These are phyloP conservation scores for Tolypocladium tropicale DNA, from an alignment of 2,329 filamentous ascomycete species.

Conservation along the genomic window DNA sequence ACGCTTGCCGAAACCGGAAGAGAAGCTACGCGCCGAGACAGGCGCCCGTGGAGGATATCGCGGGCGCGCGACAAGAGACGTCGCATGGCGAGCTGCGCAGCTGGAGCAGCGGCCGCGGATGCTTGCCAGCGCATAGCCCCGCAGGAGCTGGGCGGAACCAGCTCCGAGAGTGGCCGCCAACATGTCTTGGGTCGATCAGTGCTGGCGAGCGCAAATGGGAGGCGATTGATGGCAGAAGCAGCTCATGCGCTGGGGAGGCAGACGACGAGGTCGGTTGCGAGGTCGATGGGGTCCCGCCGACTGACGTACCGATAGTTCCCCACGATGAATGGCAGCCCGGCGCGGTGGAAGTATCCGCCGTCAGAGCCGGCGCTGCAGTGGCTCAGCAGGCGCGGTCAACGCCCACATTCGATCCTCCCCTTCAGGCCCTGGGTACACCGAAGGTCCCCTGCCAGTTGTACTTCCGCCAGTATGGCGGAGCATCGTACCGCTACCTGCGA, in stretches of 20 bases:
- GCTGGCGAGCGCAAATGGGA: neutral
- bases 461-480: neutral
- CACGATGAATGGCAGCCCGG: neutral
- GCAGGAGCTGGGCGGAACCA: conserved; percentile 21
- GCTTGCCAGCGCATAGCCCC: conserved; percentile 19
- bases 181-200: conserved; percentile 6
- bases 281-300: neutral
- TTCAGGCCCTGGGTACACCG: too few relatives aligned
- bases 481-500: too few relatives aligned
- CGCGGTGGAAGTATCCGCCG: conserved; percentile 1
- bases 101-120: conserved; percentile 17
- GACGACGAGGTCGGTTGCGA: neutral
- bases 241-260: neutral
- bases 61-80: conserved; percentile 5
- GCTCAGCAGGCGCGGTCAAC: neutral
- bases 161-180: conserved; percentile 23
- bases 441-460: too few relatives aligned
- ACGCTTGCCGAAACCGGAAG: conserved; percentile 29
- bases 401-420: too few relatives aligned
- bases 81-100: conserved; percentile 9
- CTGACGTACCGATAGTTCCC: neutral
- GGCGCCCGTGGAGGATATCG: conserved; percentile 14
- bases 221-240: neutral
- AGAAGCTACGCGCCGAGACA: conserved; percentile 17
- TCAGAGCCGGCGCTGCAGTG: neutral